phyloP scores from a whole-genome alignment of 495 filamentous ascomycete genomes.

The Amphirosellinia nigrospora region DNA sequence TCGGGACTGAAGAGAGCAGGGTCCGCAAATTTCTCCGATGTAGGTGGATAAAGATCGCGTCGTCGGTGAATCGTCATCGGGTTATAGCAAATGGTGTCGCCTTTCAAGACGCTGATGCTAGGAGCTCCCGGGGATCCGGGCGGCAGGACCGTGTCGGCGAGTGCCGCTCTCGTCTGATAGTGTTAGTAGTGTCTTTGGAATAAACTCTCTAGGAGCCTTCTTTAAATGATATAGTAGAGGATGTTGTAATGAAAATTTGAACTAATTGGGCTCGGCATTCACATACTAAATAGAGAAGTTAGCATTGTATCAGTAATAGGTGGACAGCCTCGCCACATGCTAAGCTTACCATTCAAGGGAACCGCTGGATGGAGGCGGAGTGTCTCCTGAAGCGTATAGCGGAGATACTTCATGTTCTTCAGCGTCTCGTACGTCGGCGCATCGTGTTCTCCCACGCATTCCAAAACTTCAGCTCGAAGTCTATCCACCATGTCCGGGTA shows the following conservation, averaged over 20 bases:
- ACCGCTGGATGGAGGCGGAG: constrained; percentile 59
- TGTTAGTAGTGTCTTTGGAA: neutral
- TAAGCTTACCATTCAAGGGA: constrained; percentile 49
- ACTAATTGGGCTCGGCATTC: neutral
- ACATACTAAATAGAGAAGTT: constrained; percentile 11
- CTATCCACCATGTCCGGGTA: constrained; percentile 54
- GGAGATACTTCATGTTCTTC: constrained; percentile 48
- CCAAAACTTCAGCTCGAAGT: constrained; percentile 51
- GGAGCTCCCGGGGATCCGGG: constrained; percentile 34
- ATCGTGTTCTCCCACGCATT: constrained; percentile 34
- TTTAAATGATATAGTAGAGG: neutral
- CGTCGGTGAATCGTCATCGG: constrained; percentile 60
- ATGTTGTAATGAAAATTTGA: neutral
- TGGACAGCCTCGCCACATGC: neutral
- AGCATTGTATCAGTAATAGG: neutral
- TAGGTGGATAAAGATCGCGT: constrained; percentile 54
- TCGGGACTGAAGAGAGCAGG: constrained; percentile 60
- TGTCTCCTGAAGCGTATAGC: constrained; percentile 51
- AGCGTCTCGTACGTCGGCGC: constrained; percentile 48
- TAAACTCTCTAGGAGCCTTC: neutral
- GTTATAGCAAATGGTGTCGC: constrained; percentile 51
- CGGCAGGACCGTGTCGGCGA: constrained; percentile 29
- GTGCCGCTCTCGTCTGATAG: constrained; percentile 15
- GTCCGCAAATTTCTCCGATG: constrained; percentile 47
- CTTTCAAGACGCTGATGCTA: constrained; percentile 43